phyloP scores from a whole-genome alignment of 192 early-diverging fungal species.

The Coemansia sp. region DNA sequence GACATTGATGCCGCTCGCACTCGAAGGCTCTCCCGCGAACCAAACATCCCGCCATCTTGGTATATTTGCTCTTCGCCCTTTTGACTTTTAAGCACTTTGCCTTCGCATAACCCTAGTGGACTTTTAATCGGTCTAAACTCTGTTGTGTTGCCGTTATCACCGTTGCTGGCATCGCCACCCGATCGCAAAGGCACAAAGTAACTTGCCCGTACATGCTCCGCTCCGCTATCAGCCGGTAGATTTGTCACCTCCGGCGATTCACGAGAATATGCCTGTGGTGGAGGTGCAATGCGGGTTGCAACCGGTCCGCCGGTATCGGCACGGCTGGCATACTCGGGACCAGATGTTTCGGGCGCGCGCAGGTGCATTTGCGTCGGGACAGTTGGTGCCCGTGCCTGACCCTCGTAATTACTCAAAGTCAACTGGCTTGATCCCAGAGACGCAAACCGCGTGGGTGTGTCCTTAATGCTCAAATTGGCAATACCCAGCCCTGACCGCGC shows the following conservation, averaged over 20 bases:
- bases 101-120: neutral
- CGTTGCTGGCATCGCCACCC: neutral
- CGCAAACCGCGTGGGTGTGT: constrained; percentile 11
- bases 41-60: neutral
- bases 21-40: neutral
- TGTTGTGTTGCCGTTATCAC: neutral
- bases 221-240: neutral
- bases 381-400: constrained; percentile 1
- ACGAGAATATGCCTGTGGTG: neutral
- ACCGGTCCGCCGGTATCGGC: neutral
- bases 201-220: neutral
- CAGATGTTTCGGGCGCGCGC: neutral
- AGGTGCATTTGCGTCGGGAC: neutral
- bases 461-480: constrained; percentile 10
- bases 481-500: constrained; percentile 21
- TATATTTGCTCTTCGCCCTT: no score
- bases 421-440: constrained; percentile 8
- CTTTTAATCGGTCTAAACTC: neutral
- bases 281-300: neutral
- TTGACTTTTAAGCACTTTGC: neutral
- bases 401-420: neutral
- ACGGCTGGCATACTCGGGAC: neutral
- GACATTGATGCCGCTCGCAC: constrained; percentile 22
- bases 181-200: constrained; percentile 14
- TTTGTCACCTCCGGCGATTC: neutral